Conservation (phyloP, 805 yeast species). For the Yueomyces sinensis region DNA sequence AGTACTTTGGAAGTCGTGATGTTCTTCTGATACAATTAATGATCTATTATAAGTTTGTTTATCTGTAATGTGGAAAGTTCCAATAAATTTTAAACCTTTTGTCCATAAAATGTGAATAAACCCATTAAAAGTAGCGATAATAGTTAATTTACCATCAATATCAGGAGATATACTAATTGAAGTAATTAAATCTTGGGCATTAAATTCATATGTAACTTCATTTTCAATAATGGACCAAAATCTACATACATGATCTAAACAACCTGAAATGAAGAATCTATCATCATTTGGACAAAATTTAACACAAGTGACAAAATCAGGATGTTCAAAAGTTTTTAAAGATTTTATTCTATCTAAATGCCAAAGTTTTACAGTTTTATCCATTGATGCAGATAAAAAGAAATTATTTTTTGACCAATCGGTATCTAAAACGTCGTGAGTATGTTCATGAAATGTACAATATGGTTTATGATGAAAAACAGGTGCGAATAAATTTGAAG, state of each 20-base stretch:
- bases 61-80: constrained; percentile 34
- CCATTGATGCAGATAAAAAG: constrained; percentile 70
- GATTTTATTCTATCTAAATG: constrained; percentile 57
- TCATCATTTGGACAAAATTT: constrained; percentile 79
- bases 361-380: constrained; percentile 74
- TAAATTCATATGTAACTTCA: constrained; percentile 44
- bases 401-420: constrained; percentile 88
- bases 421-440: constrained; percentile 54
- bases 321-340: constrained; percentile 51
- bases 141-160: constrained; percentile 42
- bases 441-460: constrained; percentile 51
- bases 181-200: constrained; percentile 56
- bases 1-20: neutral
- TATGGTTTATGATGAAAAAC: constrained; percentile 62
- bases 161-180: constrained; percentile 62
- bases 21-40: constrained; percentile 1
- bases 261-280: constrained; percentile 72
- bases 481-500: constrained; percentile 40
- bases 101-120: constrained; percentile 48
- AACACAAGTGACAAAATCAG: constrained; percentile 74
- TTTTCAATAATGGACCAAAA: constrained; percentile 80
- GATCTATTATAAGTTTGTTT: constrained; percentile 15
- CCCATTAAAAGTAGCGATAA: constrained; percentile 75
- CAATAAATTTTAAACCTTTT: constrained; percentile 39
- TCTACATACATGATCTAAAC: constrained; percentile 60